Evolutionary conservation across 2,329 filamentous ascomycete species (phyloP), one percentile per base, ranked within the genome.

Genomic region (Magnaporthales sp.): DNA sequence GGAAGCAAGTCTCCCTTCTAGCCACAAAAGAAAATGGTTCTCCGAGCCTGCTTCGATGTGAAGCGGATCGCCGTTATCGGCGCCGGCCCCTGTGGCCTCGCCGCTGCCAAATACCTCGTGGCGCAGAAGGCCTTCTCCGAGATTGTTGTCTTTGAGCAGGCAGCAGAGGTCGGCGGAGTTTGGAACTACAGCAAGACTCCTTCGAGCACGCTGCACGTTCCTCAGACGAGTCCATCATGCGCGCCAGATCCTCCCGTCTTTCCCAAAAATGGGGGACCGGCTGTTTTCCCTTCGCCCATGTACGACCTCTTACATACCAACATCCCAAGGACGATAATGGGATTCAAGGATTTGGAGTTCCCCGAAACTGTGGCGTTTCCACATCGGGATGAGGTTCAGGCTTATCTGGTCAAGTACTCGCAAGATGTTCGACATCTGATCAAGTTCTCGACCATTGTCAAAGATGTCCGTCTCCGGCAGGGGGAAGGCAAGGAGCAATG

Each of bases 271-370:
- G 71, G 69, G 67, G 63, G 69, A 9, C 73, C 84, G 0, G 84
- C 89, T 6, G 76, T 87, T 2, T 96, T 94, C 73, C 82, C 91
- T n/a, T 92, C 91, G 22, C 91, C 93, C 3, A 86, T 97, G 77
- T 97, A 97, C 76, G 87, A 92, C 63, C 79, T 84, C 27, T 80
- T 97, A 19, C 89, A 97, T 73, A 93, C 93, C 26, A 98, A 98
- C 75, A 93, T 97, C 63, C 91, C 93, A 0, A 86, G 90, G 68
- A 81, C 83, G 0, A 75, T 97, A 65, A 98, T 98, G 94, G 80
- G 83, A 4, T 97, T 89, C 75, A 89, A 89, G 4, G 90, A 94
- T 70, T 79, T 86, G 7, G 75, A 83, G 0, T 95, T 95, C 72
- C 83, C 86, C 0, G 72, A 81, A 1, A 83, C 87, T 13, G 81